Conservation (phyloP, 2,329 filamentous ascomycete genomes). For the Zasmidium cellare region DNA sequence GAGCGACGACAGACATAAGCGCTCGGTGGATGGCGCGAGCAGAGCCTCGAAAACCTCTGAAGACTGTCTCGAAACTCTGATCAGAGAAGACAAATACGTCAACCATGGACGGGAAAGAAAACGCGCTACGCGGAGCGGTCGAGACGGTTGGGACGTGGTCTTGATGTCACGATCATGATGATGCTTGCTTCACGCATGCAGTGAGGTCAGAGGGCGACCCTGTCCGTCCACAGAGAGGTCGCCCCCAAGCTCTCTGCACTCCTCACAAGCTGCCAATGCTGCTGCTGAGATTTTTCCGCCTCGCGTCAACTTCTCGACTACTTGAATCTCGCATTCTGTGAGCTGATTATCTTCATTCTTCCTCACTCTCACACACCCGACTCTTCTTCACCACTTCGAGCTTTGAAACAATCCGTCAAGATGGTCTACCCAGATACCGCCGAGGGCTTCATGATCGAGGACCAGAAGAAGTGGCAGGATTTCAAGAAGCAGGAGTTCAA, state of each 20-base stretch:
- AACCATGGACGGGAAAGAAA: neutral
- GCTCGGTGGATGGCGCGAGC: neutral
- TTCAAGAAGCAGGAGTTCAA: constrained; percentile 64
- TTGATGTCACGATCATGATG: neutral
- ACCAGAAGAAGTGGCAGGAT: constrained; percentile 62
- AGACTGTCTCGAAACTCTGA: neutral
- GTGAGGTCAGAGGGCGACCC: neutral
- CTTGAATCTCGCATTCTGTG: neutral
- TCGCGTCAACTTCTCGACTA: neutral
- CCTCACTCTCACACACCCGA: constrained; percentile 5
- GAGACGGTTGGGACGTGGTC: neutral
- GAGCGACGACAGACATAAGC: neutral
- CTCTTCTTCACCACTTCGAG: too few relatives aligned
- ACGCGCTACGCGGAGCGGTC: neutral
- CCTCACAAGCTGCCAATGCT: neutral
- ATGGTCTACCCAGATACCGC: constrained; percentile 56
- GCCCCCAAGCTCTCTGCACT: too few relatives aligned
- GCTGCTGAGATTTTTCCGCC: neutral
- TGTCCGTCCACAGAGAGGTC: too few relatives aligned
- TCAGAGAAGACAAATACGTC: neutral
- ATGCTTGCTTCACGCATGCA: neutral
- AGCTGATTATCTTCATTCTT: neutral
- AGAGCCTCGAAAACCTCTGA: neutral
- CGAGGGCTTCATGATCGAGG: constrained; percentile 50
- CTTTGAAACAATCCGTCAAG: constrained; percentile 29